Conservation (phyloP, 352 stramenopile genomes). For the Pythium phragmitis region DNA sequence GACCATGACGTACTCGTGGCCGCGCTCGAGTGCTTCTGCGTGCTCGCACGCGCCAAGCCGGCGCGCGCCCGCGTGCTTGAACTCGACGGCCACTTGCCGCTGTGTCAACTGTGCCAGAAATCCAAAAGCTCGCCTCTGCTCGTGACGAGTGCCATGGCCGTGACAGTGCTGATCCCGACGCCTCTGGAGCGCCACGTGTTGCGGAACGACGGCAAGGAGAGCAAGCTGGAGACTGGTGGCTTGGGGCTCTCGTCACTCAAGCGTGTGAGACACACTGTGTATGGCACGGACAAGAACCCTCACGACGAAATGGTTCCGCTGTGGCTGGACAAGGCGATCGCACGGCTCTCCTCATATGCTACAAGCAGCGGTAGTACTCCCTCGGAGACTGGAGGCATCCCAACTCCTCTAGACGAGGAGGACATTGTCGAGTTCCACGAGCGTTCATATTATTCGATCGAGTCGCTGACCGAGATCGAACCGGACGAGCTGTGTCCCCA, state of each 20-base stretch:
- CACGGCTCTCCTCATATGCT: constrained; percentile 36
- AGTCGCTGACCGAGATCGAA: constrained; percentile 47
- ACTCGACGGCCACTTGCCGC: constrained; percentile 52
- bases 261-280: constrained; percentile 43
- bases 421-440: constrained; percentile 52
- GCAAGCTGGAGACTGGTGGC: constrained; percentile 56
- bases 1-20: constrained; percentile 43
- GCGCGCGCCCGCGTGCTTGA: constrained; percentile 52
- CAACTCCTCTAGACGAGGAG: constrained; percentile 16
- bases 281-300: constrained; percentile 17
- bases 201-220: constrained; percentile 49
- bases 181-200: constrained; percentile 36
- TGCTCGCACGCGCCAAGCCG: constrained; percentile 41
- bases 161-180: constrained; percentile 52
- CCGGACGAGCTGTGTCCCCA: constrained; percentile 53
- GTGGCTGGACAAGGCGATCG: constrained; percentile 46
- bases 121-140: constrained; percentile 33
- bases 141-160: constrained; percentile 42
- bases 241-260: constrained; percentile 47
- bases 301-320: constrained; percentile 13
- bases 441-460: constrained; percentile 58
- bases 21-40: constrained; percentile 49
- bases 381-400: background rate
- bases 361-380: background rate
- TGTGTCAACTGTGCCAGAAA: constrained; percentile 53